A percentile compares a stretch with the other conserved stretches of the same genome.
Conservation (phyloP, 257 asterid species). For the Anisodus acutangulus region DNA sequence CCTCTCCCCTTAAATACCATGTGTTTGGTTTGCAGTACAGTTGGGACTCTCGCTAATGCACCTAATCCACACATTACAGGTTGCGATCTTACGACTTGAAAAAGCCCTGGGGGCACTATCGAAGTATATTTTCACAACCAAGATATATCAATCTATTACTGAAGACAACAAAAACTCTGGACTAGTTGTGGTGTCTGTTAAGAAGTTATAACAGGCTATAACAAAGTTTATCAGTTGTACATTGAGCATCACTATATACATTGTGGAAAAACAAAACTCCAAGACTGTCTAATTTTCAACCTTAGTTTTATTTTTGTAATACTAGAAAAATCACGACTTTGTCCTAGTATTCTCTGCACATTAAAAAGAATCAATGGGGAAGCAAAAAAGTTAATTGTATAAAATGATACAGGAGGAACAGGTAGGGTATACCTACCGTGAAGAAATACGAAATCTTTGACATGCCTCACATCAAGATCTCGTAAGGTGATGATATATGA, state of each 20-base stretch:
- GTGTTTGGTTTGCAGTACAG: background rate
- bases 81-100: background rate
- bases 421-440: constrained; percentile 70
- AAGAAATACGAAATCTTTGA: constrained; percentile 80
- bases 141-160: constrained; percentile 13
- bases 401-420: background rate
- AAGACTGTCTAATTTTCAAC: background rate
- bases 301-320: background rate
- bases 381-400: background rate
- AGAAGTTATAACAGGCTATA: constrained; percentile 2
- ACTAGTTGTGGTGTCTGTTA: background rate
- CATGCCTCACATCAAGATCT: constrained; percentile 94
- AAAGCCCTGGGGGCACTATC: background rate
- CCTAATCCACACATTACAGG: background rate
- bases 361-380: background rate
- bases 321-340: background rate
- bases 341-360: background rate
- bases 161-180: constrained; percentile 14
- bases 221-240: background rate
- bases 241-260: background rate
- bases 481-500: constrained; percentile 74
- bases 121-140: background rate
- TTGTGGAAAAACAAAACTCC: background rate
- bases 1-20: background rate
- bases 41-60: background rate